Evolutionary conservation across 2,329 filamentous ascomycete species (phyloP), one percentile per base, ranked within the genome.

Genomic region (Albifimbria verrucaria): DNA sequence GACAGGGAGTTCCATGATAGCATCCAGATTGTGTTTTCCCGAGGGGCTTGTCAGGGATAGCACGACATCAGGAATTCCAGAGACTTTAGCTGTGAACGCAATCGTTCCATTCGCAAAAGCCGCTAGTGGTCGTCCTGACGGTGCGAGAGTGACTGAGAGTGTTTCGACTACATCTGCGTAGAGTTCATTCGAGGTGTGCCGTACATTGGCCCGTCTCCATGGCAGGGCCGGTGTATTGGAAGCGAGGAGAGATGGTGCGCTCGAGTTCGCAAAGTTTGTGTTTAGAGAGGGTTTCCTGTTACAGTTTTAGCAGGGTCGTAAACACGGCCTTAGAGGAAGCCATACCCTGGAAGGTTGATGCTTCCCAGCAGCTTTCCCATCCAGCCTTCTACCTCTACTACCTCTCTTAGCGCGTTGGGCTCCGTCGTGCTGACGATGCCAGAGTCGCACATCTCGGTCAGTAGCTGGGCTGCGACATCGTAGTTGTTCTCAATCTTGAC

Each of bases 131-230:
- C 92, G 82, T 4, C 94, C 94, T 0, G 92, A 97, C 0, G 94
- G 94, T 1, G 94, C 92, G 42, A 97, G 81, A 0, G 89, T 96
- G 41, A 97, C 90, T 1, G 86, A 84, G 0, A 99, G 77, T 1
- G 90, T 91, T 74, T 99, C 94, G 56, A 99, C 85, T 12, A 99
- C 85, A 68, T 99, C 94, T 53, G 96, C 93, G 68, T 97, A 97
- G 60, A 99, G 80, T 71, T 99, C 94, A 71, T 97, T 99, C 52
- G 90, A 96, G 4, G 93, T 97, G 70, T 99, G 94, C 17, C 92
- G 83, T 50, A 99, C 94, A 64, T 96, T 96, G 39, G 90, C 85
- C 55, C 92, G 81, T 56, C 94, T 84, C 94, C 94, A 99, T 1
- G 92, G 92, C 41, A 97, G 64, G 7, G 83, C 78, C 1, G 81